Conservation (phyloP, 2,329 filamentous ascomycete species). For the Aspergillus sp. region DNA sequence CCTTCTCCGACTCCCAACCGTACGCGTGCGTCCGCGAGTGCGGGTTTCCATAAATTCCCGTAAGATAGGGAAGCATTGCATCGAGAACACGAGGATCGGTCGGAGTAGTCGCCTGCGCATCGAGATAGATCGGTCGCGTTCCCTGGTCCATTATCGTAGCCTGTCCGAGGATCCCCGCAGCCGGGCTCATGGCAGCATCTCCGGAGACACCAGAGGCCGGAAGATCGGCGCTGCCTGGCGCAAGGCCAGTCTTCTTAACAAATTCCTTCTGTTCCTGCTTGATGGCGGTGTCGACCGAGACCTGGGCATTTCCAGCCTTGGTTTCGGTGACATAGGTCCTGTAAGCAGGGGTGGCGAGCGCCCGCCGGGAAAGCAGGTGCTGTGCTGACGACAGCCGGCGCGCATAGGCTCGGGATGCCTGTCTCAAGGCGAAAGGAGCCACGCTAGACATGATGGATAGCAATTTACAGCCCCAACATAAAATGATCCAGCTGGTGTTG, state of each 20-base stretch:
- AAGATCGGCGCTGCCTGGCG: slow-evolving; percentile 59
- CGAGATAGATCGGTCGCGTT: slow-evolving; percentile 90
- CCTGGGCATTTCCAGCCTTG: slow-evolving; percentile 67
- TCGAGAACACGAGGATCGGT: slow-evolving; percentile 93
- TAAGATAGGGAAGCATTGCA: slow-evolving; percentile 93
- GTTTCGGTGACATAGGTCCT: slow-evolving; percentile 83
- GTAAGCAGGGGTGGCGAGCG: slow-evolving; percentile 33
- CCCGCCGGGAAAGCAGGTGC: slow-evolving; percentile 37
- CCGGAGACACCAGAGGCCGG: slow-evolving; percentile 58
- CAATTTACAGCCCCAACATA: slow-evolving; percentile 22
- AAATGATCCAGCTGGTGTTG: slow-evolving; percentile 21
- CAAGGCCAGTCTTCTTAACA: slow-evolving; percentile 56
- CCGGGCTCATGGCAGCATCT: slow-evolving; percentile 75
- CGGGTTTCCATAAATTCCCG: slow-evolving; percentile 92
- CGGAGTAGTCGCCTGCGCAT: slow-evolving; percentile 97
- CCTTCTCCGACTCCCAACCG: slow-evolving; percentile 97
- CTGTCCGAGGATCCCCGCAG: slow-evolving; percentile 81
- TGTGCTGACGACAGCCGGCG: slow-evolving; percentile 48
- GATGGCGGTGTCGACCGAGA: slow-evolving; percentile 79
- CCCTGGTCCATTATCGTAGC: slow-evolving; percentile 92
- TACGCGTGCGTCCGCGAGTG: slow-evolving; percentile 97
- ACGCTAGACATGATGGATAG: slow-evolving; percentile 59
- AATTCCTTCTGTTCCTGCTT: slow-evolving; percentile 84
- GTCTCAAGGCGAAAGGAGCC: slow-evolving; percentile 70
- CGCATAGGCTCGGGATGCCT: slow-evolving; percentile 64